phyloP scores from a whole-genome alignment of 2,329 filamentous ascomycete species.

The Ophiostoma novo-ulmi region DNA sequence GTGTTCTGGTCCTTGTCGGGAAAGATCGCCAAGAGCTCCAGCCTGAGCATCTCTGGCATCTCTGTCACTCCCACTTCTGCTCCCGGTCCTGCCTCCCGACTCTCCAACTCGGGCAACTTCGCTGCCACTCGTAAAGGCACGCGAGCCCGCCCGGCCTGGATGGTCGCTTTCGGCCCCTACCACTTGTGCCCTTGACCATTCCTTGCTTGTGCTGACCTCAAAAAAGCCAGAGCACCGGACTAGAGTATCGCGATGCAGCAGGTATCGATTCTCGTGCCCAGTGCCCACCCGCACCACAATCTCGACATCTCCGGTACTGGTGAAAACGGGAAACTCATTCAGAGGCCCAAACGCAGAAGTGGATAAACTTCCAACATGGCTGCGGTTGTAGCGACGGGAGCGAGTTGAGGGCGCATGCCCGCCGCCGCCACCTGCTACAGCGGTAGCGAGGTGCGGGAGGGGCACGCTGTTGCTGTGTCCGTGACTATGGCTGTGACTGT shows the following conservation, averaged over 20 bases:
- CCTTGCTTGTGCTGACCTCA: slow-evolving; percentile 73
- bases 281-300: slow-evolving; percentile 65
- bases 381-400: slow-evolving; percentile 61
- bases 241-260: slow-evolving; percentile 81
- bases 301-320: slow-evolving; percentile 87
- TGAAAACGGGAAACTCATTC: slow-evolving; percentile 91
- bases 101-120: slow-evolving; percentile 54
- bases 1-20: slow-evolving; percentile 30
- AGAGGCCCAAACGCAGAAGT: slow-evolving; percentile 53
- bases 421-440: slow-evolving; percentile 17
- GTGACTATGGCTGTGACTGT: slow-evolving; percentile 19
- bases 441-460: slow-evolving; percentile 25
- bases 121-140: slow-evolving; percentile 27
- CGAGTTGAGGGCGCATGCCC: slow-evolving; percentile 24
- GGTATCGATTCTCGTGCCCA: slow-evolving; percentile 72
- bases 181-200: slow-evolving; percentile 58
- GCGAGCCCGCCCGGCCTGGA: background rate
- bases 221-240: slow-evolving; percentile 92
- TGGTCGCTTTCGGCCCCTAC: background rate
- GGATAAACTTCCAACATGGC: slow-evolving; percentile 64
- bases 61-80: slow-evolving; percentile 39
- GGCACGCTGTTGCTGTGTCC: slow-evolving; percentile 27
- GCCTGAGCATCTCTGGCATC: slow-evolving; percentile 49
- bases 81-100: slow-evolving; percentile 36
- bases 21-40: background rate